These are phyloP conservation scores for Kodamaea suecica DNA, from an alignment of 1,139 yeast species.

Conservation along the genomic window DNA sequence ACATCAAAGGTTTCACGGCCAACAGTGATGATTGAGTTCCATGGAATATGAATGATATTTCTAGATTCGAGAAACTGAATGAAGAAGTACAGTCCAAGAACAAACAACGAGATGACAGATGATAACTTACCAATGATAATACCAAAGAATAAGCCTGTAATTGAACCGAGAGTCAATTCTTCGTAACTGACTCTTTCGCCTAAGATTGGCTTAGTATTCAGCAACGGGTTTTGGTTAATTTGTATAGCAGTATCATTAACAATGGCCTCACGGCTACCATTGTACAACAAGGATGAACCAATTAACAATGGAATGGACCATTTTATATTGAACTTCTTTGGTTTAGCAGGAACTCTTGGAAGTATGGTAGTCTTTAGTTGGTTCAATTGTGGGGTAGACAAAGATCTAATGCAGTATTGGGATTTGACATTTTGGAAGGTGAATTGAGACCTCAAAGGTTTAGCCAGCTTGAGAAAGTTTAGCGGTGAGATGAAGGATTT, in stretches of 20 bases:
- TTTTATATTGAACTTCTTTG: neutral
- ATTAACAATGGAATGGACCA: slow-evolving; percentile 7
- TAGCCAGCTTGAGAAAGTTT: no score
- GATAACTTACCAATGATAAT: slow-evolving; percentile 64
- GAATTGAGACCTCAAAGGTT: no score
- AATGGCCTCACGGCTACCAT: slow-evolving; percentile 1
- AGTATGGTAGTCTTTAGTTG: no score
- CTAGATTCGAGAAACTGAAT: slow-evolving; percentile 59
- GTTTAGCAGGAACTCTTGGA: no score
- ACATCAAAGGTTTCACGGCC: slow-evolving; percentile 49
- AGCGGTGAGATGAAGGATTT: no score
- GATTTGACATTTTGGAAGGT: no score
- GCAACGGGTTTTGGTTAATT: neutral
- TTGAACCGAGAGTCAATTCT: slow-evolving; percentile 66
- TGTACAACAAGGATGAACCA: slow-evolving; percentile 1
- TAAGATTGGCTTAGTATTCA: slow-evolving; percentile 15
- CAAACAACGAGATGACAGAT: slow-evolving; percentile 51
- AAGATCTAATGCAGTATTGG: no score
- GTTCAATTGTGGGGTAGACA: no score
- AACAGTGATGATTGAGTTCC: slow-evolving; percentile 43
- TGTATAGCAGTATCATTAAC: slow-evolving; percentile 8
- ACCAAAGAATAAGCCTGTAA: slow-evolving; percentile 63
- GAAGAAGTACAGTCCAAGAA: slow-evolving; percentile 50
- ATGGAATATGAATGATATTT: slow-evolving; percentile 51
- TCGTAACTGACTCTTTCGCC: slow-evolving; percentile 44